Percentiles rank a stretch among this genome's conserved stretches.
These are phyloP conservation scores for Leccinum pallidistipes DNA, from an alignment of 1,284 basidiomycete species.

Conservation along the genomic window DNA sequence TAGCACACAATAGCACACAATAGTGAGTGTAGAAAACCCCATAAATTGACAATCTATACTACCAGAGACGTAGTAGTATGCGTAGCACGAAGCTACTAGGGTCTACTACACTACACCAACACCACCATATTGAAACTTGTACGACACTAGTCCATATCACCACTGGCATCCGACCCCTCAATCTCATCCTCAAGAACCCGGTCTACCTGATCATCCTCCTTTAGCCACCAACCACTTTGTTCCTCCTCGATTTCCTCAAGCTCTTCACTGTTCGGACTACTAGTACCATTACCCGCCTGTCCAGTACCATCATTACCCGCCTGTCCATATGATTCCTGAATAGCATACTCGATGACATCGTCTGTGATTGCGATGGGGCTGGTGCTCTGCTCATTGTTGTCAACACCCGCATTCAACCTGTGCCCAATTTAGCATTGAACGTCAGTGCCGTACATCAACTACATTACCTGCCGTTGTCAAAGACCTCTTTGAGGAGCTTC, in stretches of 20 bases:
- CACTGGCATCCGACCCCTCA: background rate
- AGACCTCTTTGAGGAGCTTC: background rate
- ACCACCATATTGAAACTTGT: background rate
- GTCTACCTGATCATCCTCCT: background rate
- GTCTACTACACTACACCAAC: background rate
- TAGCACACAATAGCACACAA: background rate
- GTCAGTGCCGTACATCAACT: background rate
- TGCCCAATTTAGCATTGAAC: background rate
- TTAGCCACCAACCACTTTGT: background rate
- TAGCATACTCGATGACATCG: background rate
- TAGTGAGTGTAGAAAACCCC: too few relatives aligned
- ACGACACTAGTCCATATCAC: background rate
- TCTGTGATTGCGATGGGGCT: background rate
- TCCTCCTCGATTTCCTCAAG: background rate
- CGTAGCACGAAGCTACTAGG: background rate
- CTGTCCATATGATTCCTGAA: background rate
- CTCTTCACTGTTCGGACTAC: background rate
- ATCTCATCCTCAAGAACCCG: background rate
- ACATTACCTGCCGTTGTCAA: background rate
- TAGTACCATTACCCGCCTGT: background rate
- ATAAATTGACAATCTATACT: background rate
- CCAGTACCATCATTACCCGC: background rate
- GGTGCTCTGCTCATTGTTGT: background rate
- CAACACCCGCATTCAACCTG: background rate
- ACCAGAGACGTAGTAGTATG: background rate